Evolutionary conservation across 495 filamentous ascomycete genomes (phyloP), one percentile per base, ranked within the genome.

Genomic region (Hyaloscypha hepaticicola): DNA sequence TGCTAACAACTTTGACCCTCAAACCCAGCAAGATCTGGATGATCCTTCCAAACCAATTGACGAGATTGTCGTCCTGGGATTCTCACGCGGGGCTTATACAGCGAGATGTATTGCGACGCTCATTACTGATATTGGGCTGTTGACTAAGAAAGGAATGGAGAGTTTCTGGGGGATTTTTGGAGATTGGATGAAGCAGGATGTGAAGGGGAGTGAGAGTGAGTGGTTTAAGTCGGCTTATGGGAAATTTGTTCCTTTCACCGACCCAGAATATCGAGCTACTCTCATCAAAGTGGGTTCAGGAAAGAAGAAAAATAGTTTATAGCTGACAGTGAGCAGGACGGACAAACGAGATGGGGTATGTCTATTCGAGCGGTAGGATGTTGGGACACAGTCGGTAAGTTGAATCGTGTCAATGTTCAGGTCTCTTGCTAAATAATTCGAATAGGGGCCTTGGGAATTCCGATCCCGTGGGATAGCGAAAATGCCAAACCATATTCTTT

Each of bases 51-150:
- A 82, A 41, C 80, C 83, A 24, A 83, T 85, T 12, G 88, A 91
- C 69, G 87, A 91, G 66, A 89, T 91, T 50, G 78, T 90, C 59
- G 77, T 92, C 26, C 65, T 90, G 26, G 89, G 88, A 9, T 92
- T 91, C 75, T 90, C 87, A 27, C 80, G 89, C 3, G 88, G 89
- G 9, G 88, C 88, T n/a, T 92, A 87, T 68, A 90, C 88, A 0
- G 87, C 86, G 1, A 79, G 89, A 59, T 83, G 80, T 33, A 84
- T 90, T 51, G 83, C 83, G 34, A 84, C 84, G 9, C 75, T 90
- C 73, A 84, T 91, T 53, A 78, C 75, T 5, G 77, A 82, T 50
- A 73, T 90, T 2, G 88, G 88, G 0, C 73, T 91, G 7, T 77
- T 91, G 34, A 90, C 84, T 2, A 79, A 83, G 29, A 78, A 81